phyloP scores from a whole-genome alignment of 768 basidiomycete species.

The Pulveroboletus sp. region DNA sequence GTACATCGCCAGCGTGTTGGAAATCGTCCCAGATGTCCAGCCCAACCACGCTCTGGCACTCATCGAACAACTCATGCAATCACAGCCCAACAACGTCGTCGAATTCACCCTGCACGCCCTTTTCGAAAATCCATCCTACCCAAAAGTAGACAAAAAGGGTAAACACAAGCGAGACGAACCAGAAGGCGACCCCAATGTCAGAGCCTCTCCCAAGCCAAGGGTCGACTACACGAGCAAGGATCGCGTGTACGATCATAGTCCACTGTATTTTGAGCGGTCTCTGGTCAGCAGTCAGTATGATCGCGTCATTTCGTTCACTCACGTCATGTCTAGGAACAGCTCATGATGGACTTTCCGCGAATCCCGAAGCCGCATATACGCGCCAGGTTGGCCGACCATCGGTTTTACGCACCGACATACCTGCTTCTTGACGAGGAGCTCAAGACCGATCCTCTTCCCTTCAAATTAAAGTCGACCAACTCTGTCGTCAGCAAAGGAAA shows the following conservation, averaged over 20 bases:
- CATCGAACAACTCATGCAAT: slow-evolving; percentile 41
- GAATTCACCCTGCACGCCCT: slow-evolving; percentile 58
- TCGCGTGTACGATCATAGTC: slow-evolving; percentile 41
- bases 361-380: slow-evolving; percentile 58
- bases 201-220: slow-evolving; percentile 37
- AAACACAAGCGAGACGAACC: slow-evolving; percentile 41
- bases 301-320: neutral
- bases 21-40: slow-evolving; percentile 70
- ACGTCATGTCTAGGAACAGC: slow-evolving; percentile 40
- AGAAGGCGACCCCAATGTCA: slow-evolving; percentile 18
- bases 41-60: slow-evolving; percentile 52
- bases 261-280: slow-evolving; percentile 48
- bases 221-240: slow-evolving; percentile 54
- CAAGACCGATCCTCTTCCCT: slow-evolving; percentile 32
- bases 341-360: slow-evolving; percentile 55
- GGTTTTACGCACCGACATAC: slow-evolving; percentile 67
- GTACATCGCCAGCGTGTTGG: slow-evolving; percentile 52
- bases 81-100: slow-evolving; percentile 37
- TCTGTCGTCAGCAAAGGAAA: slow-evolving; percentile 41
- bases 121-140: slow-evolving; percentile 62
- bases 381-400: slow-evolving; percentile 33
- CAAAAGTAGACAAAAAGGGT: slow-evolving; percentile 48
- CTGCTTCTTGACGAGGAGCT: slow-evolving; percentile 44
- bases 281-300: slow-evolving; percentile 37
- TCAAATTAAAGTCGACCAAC: slow-evolving; percentile 34